A percentile compares a stretch with the other conserved stretches of the same genome.
These are phyloP conservation scores for Zarea fungicola DNA, from an alignment of 2,329 filamentous ascomycete genomes.

Conservation along the genomic window DNA sequence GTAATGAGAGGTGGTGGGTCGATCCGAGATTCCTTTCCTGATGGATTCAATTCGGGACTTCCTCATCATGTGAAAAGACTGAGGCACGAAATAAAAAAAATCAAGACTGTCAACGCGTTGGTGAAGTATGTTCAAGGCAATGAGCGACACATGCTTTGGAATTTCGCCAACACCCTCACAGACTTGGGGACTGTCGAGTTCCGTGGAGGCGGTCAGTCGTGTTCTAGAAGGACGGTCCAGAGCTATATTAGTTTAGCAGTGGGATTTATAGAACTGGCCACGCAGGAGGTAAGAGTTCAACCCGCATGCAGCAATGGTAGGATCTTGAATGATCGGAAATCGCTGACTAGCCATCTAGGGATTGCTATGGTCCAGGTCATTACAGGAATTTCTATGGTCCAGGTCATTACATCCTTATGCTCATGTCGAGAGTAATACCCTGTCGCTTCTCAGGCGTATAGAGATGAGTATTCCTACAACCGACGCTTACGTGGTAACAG, in stretches of 20 bases:
- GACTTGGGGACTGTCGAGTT: neutral
- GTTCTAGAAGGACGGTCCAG: neutral
- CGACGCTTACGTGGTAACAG: too few relatives aligned
- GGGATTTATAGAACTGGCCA: neutral
- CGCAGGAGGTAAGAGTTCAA: neutral
- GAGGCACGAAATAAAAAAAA: neutral
- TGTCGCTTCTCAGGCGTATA: too few relatives aligned
- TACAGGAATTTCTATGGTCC: too few relatives aligned
- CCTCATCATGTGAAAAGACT: too few relatives aligned
- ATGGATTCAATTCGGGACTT: neutral
- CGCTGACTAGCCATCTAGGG: too few relatives aligned
- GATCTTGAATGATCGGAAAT: too few relatives aligned
- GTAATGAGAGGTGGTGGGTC: neutral
- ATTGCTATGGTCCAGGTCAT: too few relatives aligned
- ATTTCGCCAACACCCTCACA: neutral
- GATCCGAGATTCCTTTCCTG: neutral
- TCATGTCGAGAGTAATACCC: too few relatives aligned
- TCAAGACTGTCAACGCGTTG: neutral
- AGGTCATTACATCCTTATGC: too few relatives aligned
- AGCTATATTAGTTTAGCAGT: neutral
- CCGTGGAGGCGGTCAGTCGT: neutral
- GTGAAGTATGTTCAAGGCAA: neutral
- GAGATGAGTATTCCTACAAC: too few relatives aligned
- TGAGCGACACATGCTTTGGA: neutral
- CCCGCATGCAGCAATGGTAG: too few relatives aligned